A percentile compares a stretch with the other conserved stretches of the same genome.
Evolutionary conservation across 768 basidiomycete species (phyloP).

Genomic region (Collybiopsis confluens): DNA sequence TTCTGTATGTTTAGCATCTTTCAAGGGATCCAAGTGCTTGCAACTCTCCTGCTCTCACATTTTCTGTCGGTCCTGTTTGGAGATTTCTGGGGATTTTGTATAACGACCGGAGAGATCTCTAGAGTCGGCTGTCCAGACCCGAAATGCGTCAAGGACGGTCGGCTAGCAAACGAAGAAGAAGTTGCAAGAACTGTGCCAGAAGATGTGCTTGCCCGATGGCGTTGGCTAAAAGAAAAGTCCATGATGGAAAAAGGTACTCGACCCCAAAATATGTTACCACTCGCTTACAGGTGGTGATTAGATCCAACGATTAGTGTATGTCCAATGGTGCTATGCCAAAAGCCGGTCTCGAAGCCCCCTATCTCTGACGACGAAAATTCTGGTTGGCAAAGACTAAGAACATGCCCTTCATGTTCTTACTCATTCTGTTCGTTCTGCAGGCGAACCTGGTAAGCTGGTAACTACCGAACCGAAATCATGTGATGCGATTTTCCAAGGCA

Average conservation of each 20-base stretch:
- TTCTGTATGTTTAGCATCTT: constrained; percentile 67
- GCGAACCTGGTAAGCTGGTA: constrained; percentile 60
- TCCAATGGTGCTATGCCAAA: constrained; percentile 77
- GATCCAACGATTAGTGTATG: constrained; percentile 81
- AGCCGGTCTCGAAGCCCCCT: constrained; percentile 61
- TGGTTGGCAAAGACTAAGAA: constrained; percentile 69
- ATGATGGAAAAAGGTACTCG: constrained; percentile 64
- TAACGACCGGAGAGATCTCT: constrained; percentile 72
- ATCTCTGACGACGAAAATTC: constrained; percentile 47
- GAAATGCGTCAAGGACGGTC: constrained; percentile 63
- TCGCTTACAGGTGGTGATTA: constrained; percentile 19
- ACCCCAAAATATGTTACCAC: background rate
- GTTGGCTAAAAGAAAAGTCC: constrained; percentile 70
- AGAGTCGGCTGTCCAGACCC: constrained; percentile 81
- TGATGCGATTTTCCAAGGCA: constrained; percentile 51
- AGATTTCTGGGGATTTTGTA: constrained; percentile 80
- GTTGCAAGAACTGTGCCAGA: constrained; percentile 67
- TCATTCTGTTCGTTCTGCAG: constrained; percentile 83
- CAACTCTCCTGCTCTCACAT: constrained; percentile 70
- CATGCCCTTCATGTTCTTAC: constrained; percentile 66
- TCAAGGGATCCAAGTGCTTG: constrained; percentile 75
- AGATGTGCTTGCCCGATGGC: constrained; percentile 67
- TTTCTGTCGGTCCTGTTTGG: constrained; percentile 79
- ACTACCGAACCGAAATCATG: background rate
- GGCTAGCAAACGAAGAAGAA: constrained; percentile 65